phyloP scores from a whole-genome alignment of 768 basidiomycete species.

The Leccinum obscurum region DNA sequence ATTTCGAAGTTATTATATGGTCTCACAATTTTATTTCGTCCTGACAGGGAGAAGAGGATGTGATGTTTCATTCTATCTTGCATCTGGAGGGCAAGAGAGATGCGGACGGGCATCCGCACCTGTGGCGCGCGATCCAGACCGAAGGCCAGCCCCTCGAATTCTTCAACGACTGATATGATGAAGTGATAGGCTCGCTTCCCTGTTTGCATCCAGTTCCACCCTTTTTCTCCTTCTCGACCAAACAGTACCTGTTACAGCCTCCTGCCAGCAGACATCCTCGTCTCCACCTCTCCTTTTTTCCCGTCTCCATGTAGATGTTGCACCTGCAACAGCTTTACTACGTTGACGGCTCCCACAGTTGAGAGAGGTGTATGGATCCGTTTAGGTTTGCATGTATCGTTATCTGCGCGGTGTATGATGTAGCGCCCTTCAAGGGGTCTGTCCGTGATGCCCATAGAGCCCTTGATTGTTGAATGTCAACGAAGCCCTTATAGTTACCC shows the following conservation, averaged over 20 bases:
- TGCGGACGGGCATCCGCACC: constrained; percentile 48
- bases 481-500: constrained; percentile 1
- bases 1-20: background rate
- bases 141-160: constrained; percentile 49
- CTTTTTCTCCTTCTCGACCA: constrained; percentile 11
- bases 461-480: constrained; percentile 2
- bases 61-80: constrained; percentile 70
- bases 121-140: constrained; percentile 67
- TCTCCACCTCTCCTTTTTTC: background rate
- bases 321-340: background rate
- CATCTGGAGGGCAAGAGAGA: constrained; percentile 55
- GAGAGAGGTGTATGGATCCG: background rate
- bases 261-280: constrained; percentile 12
- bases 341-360: constrained; percentile 11
- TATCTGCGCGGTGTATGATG: constrained; percentile 1
- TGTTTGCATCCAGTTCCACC: background rate
- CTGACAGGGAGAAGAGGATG: constrained; percentile 59
- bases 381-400: constrained; percentile 13
- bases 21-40: constrained; percentile 12
- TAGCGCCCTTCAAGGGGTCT: background rate
- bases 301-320: constrained; percentile 12
- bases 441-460: constrained; percentile 2
- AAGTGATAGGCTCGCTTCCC: background rate
- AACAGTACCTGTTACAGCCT: constrained; percentile 19
- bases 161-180: constrained; percentile 26